Percentiles rank a stretch among this genome's conserved stretches.
phyloP scores from a whole-genome alignment of 2,329 filamentous ascomycete genomes.

The Pseudopyrenochaeta lycopersici region DNA sequence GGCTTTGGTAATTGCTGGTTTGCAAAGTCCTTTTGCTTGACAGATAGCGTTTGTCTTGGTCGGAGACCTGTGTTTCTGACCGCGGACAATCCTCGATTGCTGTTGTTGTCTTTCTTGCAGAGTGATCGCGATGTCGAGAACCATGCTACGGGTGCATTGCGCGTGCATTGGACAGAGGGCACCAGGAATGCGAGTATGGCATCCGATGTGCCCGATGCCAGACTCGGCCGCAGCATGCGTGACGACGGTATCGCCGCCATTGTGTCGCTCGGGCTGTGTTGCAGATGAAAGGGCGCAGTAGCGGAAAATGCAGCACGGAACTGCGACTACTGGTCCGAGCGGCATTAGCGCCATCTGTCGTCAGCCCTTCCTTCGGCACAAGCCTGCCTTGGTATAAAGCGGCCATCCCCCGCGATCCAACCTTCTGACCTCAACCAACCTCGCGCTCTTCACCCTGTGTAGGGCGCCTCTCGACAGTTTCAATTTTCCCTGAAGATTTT shows the following conservation, averaged over 20 bases:
- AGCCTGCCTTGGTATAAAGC: slow-evolving; percentile 25
- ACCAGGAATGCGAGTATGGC: slow-evolving; percentile 36
- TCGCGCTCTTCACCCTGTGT: slow-evolving; percentile 47
- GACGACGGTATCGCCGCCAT: slow-evolving; percentile 42
- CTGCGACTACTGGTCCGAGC: neutral
- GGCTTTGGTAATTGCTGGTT: slow-evolving; percentile 71
- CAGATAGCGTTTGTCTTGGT: slow-evolving; percentile 75
- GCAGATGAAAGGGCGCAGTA: slow-evolving; percentile 1
- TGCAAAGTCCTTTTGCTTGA: slow-evolving; percentile 68
- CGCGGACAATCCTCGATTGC: slow-evolving; percentile 80
- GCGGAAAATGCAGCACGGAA: neutral
- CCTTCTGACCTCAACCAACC: slow-evolving; percentile 32
- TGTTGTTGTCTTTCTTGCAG: slow-evolving; percentile 77
- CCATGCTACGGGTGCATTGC: slow-evolving; percentile 55
- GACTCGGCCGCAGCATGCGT: slow-evolving; percentile 36
- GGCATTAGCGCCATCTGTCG: neutral
- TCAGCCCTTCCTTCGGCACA: neutral
- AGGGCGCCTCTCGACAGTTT: slow-evolving; percentile 42
- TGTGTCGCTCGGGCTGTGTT: neutral
- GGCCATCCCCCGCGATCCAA: slow-evolving; percentile 20
- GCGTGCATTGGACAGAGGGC: slow-evolving; percentile 34
- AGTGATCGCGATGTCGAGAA: slow-evolving; percentile 63
- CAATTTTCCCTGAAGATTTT: slow-evolving; percentile 50
- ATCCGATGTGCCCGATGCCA: slow-evolving; percentile 25
- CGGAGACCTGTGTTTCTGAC: slow-evolving; percentile 75